Evolutionary conservation across 129 eudicot genomes (phyloP), one percentile per base, ranked within the genome.

Genomic region (Ambrosia artemisiifolia): DNA sequence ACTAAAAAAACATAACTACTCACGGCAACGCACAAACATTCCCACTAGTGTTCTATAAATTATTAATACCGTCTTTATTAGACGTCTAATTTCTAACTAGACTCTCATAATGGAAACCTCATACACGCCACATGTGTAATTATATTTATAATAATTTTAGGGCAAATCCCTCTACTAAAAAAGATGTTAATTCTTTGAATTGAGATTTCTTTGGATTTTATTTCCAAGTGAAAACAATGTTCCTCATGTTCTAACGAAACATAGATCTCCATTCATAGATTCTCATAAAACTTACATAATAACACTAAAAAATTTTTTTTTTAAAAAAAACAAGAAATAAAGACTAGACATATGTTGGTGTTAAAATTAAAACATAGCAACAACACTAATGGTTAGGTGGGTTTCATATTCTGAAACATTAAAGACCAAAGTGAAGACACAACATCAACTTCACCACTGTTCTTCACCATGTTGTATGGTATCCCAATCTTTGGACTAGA

Each of bases 391-490:
- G 7, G 30, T 51, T 69, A 85, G 76, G 88, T 88, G 62, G 95
- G 95, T 69, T 83, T 88, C 83, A 88, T 72, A 83, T 88, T 86
- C 60, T 85, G 91, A 76, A 88, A 88, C 95, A 88, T 88, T 8
- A 83, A 40, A 66, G 95, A 83, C 95, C 95, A 88, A 49, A 85
- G 81, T 38, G 95, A 88, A 13, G 77, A 76, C 33, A 72, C 69
- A 4, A 56, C 84, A 43, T 79, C 82, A 40, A 70, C 76, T 53
- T 75, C 83, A 56, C 40, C 78, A 64, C 65, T 73, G 10, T 62
- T 55, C 51, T 80, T 79, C 65, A 43, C 79, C 71, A 66, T 64
- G 40, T 46, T 54, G 48, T 56, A 70, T 53, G 75, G 82, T 16
- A 65, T 46, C 74, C 78, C 72, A 24, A 73, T 49, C n/a, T 64